These are phyloP conservation scores for Backusella psychrophila DNA, from an alignment of 192 early-diverging fungal genomes.

Conservation along the genomic window DNA sequence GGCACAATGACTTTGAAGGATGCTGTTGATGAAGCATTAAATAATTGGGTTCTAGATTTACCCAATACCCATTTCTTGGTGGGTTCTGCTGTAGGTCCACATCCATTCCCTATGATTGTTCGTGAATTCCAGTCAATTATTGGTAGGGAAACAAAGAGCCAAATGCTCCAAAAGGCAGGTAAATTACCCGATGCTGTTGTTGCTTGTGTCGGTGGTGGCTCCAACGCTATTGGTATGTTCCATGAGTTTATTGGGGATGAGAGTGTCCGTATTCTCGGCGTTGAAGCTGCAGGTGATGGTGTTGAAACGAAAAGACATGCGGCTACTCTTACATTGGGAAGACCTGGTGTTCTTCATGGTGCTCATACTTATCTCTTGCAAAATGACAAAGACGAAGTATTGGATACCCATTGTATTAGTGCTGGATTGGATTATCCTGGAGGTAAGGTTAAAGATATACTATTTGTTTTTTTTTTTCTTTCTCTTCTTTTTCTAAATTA, in stretches of 20 bases:
- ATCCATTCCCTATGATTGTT: constrained; percentile 97
- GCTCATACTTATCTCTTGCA: constrained; percentile 93
- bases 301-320: constrained; percentile 85
- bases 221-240: constrained; percentile 98
- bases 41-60: constrained; percentile 97
- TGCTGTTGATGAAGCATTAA: constrained; percentile 98
- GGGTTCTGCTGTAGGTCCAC: constrained; percentile 96
- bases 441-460: constrained; percentile 23
- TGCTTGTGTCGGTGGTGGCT: constrained; percentile 98
- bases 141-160: constrained; percentile 82
- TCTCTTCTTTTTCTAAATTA: not conserved
- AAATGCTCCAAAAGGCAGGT: constrained; percentile 79
- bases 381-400: constrained; percentile 92
- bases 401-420: constrained; percentile 91
- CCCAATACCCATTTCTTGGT: constrained; percentile 92
- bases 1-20: constrained; percentile 92
- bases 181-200: constrained; percentile 91
- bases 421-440: constrained; percentile 98
- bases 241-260: constrained; percentile 87
- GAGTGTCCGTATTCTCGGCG: constrained; percentile 82
- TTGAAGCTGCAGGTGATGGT: constrained; percentile 95
- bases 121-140: constrained; percentile 97
- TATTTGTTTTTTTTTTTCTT: not conserved
- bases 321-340: constrained; percentile 83
- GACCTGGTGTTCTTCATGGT: constrained; percentile 93